phyloP scores from a whole-genome alignment of 192 early-diverging fungal species.

The Backusella australiensis region DNA sequence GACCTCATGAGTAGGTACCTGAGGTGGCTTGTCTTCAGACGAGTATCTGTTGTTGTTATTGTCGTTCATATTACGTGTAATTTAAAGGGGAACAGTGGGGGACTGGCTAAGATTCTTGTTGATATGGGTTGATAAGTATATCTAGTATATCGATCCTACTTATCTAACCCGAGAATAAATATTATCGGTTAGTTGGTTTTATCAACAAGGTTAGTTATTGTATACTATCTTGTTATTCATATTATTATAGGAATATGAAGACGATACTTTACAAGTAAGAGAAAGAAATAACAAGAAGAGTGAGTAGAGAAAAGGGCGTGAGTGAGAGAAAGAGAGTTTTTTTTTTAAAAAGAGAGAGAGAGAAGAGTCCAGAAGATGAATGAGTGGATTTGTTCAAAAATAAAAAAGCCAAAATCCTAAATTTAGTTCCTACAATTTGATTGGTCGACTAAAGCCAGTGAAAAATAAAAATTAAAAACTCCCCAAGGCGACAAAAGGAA shows the following conservation, averaged over 20 bases:
- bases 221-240: not conserved
- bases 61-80: constrained; percentile 9
- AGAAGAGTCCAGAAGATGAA: not conserved
- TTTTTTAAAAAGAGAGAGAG: not conserved
- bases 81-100: not conserved
- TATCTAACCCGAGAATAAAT: not conserved
- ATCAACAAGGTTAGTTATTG: not conserved
- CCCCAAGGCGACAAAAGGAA: not conserved
- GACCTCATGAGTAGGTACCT: not conserved
- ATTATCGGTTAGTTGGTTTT: not conserved
- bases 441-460: not conserved
- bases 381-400: not conserved
- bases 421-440: not conserved
- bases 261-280: not conserved
- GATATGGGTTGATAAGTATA: not conserved
- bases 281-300: not conserved
- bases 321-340: not conserved
- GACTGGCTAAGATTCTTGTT: not conserved
- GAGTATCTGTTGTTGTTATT: constrained; percentile 3
- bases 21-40: not conserved
- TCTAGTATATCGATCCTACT: not conserved
- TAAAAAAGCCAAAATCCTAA: constrained; percentile 4
- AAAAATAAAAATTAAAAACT: not conserved
- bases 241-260: not conserved
- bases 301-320: not conserved